Conservation (phyloP, 176 grass and related monocot species). For the Oropetium thomaeum region DNA sequence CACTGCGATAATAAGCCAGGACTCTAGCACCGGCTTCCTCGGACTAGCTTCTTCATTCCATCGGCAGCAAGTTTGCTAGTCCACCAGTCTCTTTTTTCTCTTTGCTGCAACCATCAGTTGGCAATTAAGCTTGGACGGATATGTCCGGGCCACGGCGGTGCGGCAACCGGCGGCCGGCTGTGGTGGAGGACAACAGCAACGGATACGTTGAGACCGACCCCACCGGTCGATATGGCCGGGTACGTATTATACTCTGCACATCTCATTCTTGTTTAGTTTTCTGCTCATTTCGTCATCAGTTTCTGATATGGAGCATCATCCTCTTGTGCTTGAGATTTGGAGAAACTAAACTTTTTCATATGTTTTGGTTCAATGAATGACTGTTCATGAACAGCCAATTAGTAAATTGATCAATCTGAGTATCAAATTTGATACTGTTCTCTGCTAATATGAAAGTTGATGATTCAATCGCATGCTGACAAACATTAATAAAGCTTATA, state of each 20-base stretch:
- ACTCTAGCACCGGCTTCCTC: conserved; percentile 24
- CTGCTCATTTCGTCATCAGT: background rate
- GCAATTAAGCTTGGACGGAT: background rate
- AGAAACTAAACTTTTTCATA: background rate
- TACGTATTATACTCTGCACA: conserved; percentile 34
- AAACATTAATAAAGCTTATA: background rate
- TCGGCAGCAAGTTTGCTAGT: background rate
- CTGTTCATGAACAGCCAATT: background rate
- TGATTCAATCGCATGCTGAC: background rate
- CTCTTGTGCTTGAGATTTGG: background rate
- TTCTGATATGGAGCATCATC: background rate
- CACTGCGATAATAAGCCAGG: background rate
- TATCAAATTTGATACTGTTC: background rate
- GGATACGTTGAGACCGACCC: conserved; percentile 93
- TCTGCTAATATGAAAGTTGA: no score
- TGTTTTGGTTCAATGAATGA: background rate
- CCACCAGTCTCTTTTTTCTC: background rate
- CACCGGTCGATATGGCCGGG: conserved; percentile 78
- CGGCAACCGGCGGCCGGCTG: conserved; percentile 15
- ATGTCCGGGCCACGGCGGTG: conserved; percentile 33
- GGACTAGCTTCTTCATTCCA: background rate
- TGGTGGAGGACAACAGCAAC: conserved; percentile 27
- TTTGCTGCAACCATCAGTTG: background rate
- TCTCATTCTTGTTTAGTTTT: background rate
- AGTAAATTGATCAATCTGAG: background rate